phyloP scores from a whole-genome alignment of 2,329 filamentous ascomycete genomes.

The Chrysoporthe cubensis region DNA sequence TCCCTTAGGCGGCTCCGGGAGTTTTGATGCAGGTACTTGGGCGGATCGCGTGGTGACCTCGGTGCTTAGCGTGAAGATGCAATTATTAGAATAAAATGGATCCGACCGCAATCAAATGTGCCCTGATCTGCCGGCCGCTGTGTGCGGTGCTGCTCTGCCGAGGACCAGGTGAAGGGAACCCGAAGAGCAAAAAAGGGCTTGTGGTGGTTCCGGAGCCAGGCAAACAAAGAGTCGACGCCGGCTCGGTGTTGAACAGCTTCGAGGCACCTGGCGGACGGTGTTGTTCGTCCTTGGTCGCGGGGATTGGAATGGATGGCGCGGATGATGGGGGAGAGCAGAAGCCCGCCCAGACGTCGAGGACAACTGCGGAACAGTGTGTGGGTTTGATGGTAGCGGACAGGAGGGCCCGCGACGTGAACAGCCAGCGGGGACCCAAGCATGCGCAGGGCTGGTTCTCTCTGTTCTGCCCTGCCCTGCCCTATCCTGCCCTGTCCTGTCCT shows the following conservation, averaged over 20 bases:
- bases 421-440: not conserved
- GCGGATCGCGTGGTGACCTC: constrained; percentile 28
- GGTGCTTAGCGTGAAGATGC: constrained; percentile 31
- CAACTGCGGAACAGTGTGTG: constrained; percentile 15
- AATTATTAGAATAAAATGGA: constrained; percentile 31
- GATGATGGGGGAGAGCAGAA: constrained; percentile 19
- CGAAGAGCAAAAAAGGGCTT: constrained; percentile 1
- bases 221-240: not conserved
- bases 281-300: constrained; percentile 8
- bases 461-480: constrained; percentile 1
- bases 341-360: constrained; percentile 21
- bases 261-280: not conserved
- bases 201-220: constrained; percentile 3
- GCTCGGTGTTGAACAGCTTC: not conserved
- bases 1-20: constrained; percentile 30
- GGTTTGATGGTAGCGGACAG: constrained; percentile 10
- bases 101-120: constrained; percentile 31
- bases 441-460: not conserved
- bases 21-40: constrained; percentile 29
- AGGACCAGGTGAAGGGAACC: constrained; percentile 5
- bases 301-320: constrained; percentile 27
- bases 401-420: constrained; percentile 14
- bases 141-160: constrained; percentile 14
- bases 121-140: constrained; percentile 23
- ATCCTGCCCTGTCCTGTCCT: constrained; percentile 16